These are phyloP conservation scores for Boletellus dicymbophilus DNA, from an alignment of 1,284 basidiomycete species.

Conservation along the genomic window DNA sequence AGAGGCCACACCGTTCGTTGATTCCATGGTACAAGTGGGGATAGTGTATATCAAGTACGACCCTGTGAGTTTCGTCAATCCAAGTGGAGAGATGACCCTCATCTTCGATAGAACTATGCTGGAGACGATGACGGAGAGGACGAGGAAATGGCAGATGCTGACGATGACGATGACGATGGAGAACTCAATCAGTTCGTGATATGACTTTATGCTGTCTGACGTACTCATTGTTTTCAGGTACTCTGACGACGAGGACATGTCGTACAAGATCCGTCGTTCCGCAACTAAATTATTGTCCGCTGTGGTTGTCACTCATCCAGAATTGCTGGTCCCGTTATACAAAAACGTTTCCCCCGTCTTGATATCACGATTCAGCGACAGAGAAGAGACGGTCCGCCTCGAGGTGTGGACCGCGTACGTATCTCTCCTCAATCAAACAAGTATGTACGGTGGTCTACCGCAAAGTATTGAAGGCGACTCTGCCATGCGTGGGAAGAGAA, in stretches of 20 bases:
- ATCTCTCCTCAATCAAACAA: slow-evolving; percentile 80
- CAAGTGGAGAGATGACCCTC: background rate
- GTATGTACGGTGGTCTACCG: slow-evolving; percentile 65
- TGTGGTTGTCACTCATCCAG: slow-evolving; percentile 86
- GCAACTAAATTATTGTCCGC: slow-evolving; percentile 90
- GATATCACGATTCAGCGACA: slow-evolving; percentile 90
- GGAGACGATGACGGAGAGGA: slow-evolving; percentile 77
- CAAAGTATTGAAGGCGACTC: slow-evolving; percentile 54
- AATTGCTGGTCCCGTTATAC: slow-evolving; percentile 80
- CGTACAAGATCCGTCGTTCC: slow-evolving; percentile 95
- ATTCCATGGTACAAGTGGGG: slow-evolving; percentile 68
- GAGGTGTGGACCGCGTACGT: slow-evolving; percentile 92
- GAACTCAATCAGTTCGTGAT: slow-evolving; percentile 67
- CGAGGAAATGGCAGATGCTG: slow-evolving; percentile 78
- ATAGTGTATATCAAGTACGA: slow-evolving; percentile 89
- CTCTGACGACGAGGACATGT: slow-evolving; percentile 98
- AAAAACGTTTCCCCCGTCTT: slow-evolving; percentile 85
- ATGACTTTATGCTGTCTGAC: background rate
- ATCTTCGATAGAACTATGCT: slow-evolving; percentile 79
- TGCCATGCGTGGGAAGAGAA: slow-evolving; percentile 69
- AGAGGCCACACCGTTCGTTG: slow-evolving; percentile 77
- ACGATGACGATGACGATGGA: slow-evolving; percentile 79
- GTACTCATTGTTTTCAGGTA: slow-evolving; percentile 54
- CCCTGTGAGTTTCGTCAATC: slow-evolving; percentile 60
- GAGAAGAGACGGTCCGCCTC: slow-evolving; percentile 94